Evolutionary conservation across 768 basidiomycete genomes (phyloP).

Genomic region (Kwoniella sp.): DNA sequence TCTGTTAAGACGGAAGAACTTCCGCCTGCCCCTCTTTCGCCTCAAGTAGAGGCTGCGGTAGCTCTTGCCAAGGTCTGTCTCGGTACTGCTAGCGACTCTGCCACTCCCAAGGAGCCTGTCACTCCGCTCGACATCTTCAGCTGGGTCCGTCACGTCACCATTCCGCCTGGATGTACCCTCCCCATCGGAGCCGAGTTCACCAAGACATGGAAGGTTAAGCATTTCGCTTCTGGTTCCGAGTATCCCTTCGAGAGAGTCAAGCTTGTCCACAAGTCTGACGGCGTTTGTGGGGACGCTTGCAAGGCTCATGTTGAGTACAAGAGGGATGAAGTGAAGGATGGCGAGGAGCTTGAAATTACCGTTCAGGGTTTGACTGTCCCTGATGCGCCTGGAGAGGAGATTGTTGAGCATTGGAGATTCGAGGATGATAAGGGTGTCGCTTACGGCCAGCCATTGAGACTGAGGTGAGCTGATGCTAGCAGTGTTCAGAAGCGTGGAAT

Average conservation of each 20-base stretch:
- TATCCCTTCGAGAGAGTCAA: slow-evolving; percentile 33
- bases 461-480: slow-evolving; percentile 50
- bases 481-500: neutral
- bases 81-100: neutral
- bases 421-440: slow-evolving; percentile 42
- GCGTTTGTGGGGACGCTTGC: slow-evolving; percentile 18
- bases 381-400: slow-evolving; percentile 31
- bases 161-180: slow-evolving; percentile 49
- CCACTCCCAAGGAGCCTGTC: slow-evolving; percentile 24
- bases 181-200: slow-evolving; percentile 53
- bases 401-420: slow-evolving; percentile 48
- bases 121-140: slow-evolving; percentile 45
- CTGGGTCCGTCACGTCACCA: slow-evolving; percentile 51
- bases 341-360: slow-evolving; percentile 37
- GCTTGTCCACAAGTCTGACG: slow-evolving; percentile 29
- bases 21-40: neutral
- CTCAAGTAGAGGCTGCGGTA: slow-evolving; percentile 4
- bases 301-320: slow-evolving; percentile 21
- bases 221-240: slow-evolving; percentile 51
- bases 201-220: slow-evolving; percentile 55
- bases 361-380: slow-evolving; percentile 43
- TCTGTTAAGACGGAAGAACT: neutral
- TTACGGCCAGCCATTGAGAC: slow-evolving; percentile 49
- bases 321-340: slow-evolving; percentile 36
- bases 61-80: slow-evolving; percentile 5